Base-by-base conservation (phyloP, 495 filamentous ascomycete genomes). In the Lasiosphaeria ovina region DNA sequence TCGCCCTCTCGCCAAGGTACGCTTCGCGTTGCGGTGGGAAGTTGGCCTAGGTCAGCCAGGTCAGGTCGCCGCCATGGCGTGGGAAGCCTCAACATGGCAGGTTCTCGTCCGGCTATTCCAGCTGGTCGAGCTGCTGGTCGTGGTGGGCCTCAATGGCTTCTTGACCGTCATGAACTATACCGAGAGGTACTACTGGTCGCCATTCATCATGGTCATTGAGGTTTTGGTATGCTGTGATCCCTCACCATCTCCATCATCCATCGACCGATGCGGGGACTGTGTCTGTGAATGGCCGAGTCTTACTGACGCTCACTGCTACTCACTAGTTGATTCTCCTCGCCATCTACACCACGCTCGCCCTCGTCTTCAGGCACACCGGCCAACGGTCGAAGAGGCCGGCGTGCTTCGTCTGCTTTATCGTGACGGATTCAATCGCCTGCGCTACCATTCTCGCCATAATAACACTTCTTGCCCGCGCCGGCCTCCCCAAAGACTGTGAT, bases 81-180 rank as follows among this genome's bases (percentile, higher is more conserved):
- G 64, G 73, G 45, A 58, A 49, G 56, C 65, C 32, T 65, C 71
- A 40, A 60, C 58, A 69, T 75, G 74, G 72, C 71, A 74, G 54
- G 61, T 67, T 14, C 59, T 72, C 38, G 61, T 62, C 57, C 66
- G 76, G 48, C 48, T 66, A 7, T 61, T 70, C 45, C 74, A 77
- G 63, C 51, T 74, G 24, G 12, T 63, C 35, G 69, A 60, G 2
- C 62, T 69, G 24, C 58, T 77, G 12, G 54, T 64, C 1, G 68
- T 66, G 12, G 62, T 63, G 17, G 62, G 55, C 17, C 60, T 75
- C 55, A 77, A 79, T 50, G 74, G 75, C 33, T 77, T 74, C 59
- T 50, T 76, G 35, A 62, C 75, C 3, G 66, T 68, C 24, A 62
- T 61, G 24, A 68, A 77, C 36, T 64, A 71, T 52, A 16, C 5